Conservation (phyloP, 257 asterid species). For the Penstemon eatonii region DNA sequence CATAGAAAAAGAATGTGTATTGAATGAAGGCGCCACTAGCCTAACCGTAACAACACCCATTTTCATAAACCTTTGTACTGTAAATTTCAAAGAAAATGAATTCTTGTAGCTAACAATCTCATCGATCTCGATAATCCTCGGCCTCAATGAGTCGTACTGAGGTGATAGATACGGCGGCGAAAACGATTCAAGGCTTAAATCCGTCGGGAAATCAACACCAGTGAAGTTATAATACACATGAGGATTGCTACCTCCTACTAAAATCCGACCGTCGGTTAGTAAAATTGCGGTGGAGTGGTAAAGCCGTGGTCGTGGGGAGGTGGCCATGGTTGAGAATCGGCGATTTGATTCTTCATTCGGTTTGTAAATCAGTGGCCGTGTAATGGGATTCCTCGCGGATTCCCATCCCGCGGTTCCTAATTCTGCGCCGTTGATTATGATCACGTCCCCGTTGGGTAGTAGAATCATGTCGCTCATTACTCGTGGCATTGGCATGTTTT, state of each 20-base stretch:
- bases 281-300: slow-evolving; percentile 68
- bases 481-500: slow-evolving; percentile 61
- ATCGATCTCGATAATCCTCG: slow-evolving; percentile 28
- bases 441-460: slow-evolving; percentile 54
- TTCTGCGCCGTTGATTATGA: slow-evolving; percentile 61
- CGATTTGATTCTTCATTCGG: not conserved
- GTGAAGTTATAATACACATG: slow-evolving; percentile 54
- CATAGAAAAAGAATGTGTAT: slow-evolving; percentile 66
- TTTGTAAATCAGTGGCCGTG: slow-evolving; percentile 50
- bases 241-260: slow-evolving; percentile 75
- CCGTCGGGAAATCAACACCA: slow-evolving; percentile 57
- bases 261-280: slow-evolving; percentile 51
- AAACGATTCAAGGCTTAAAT: slow-evolving; percentile 64
- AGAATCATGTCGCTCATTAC: slow-evolving; percentile 74
- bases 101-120: slow-evolving; percentile 33
- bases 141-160: slow-evolving; percentile 33
- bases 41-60: slow-evolving; percentile 38
- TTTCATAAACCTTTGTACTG: slow-evolving; percentile 23
- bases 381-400: slow-evolving; percentile 44
- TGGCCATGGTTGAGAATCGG: slow-evolving; percentile 41
- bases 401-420: slow-evolving; percentile 72
- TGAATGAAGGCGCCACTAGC: slow-evolving; percentile 58
- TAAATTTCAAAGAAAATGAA: slow-evolving; percentile 35
- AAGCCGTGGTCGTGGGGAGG: slow-evolving; percentile 48
- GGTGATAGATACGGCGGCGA: slow-evolving; percentile 58